These are phyloP conservation scores for Bipolaris gigantea DNA, from an alignment of 2,329 filamentous ascomycete genomes.

Conservation along the genomic window DNA sequence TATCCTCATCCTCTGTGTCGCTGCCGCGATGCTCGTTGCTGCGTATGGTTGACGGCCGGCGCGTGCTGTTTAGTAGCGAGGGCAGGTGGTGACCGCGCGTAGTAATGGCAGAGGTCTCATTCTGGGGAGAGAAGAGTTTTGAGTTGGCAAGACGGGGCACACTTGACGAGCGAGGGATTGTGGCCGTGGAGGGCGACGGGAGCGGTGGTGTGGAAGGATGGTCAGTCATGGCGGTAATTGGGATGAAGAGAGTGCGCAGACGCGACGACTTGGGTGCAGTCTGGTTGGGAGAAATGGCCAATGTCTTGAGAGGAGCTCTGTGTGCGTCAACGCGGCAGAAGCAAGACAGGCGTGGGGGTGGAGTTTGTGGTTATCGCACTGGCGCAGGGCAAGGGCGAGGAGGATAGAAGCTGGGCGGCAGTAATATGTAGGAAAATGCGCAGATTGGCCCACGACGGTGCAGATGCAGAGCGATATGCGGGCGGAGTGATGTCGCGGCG, in stretches of 20 bases:
- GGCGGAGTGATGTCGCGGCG: conserved; percentile 4
- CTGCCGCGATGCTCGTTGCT: conserved; percentile 37
- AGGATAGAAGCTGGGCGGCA: background rate
- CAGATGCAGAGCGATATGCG: background rate
- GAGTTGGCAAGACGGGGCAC: conserved; percentile 39
- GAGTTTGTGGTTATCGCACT: conserved; percentile 1
- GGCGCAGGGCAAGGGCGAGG: background rate
- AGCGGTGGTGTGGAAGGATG: conserved; percentile 19
- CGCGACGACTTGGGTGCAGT: background rate
- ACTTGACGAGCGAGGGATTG: conserved; percentile 26
- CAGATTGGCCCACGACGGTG: background rate
- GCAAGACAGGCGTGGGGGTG: background rate
- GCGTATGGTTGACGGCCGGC: conserved; percentile 37
- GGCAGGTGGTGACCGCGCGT: conserved; percentile 51
- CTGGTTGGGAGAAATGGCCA: background rate
- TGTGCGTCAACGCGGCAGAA: conserved; percentile 6
- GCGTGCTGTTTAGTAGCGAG: conserved; percentile 27
- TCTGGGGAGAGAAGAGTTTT: conserved; percentile 48
- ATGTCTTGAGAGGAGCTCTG: background rate
- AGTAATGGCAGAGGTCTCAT: conserved; percentile 44
- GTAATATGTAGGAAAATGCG: background rate
- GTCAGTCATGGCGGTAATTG: conserved; percentile 21
- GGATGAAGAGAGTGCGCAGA: background rate
- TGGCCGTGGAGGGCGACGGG: conserved; percentile 21
- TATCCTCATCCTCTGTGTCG: conserved; percentile 35